phyloP scores from a whole-genome alignment of 2,329 filamentous ascomycete species.

The Fusarium sp. region DNA sequence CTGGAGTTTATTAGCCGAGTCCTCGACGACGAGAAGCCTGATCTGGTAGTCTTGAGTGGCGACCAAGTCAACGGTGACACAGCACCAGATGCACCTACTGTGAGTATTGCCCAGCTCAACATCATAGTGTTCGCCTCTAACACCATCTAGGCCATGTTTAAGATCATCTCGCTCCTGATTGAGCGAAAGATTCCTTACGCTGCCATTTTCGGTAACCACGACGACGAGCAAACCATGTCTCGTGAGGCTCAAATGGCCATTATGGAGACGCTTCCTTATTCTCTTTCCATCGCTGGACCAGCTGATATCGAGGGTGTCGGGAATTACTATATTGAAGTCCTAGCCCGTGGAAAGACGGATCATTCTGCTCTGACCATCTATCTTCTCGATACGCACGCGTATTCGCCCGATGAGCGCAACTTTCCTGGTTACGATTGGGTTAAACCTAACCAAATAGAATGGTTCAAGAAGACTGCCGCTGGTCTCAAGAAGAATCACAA shows the following conservation, averaged over 20 bases:
- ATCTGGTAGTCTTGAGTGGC: conserved; percentile 89
- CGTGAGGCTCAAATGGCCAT: conserved; percentile 85
- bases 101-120: conserved; percentile 50
- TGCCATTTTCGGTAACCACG: conserved; percentile 96
- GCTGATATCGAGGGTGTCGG: conserved; percentile 87
- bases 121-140: conserved; percentile 15
- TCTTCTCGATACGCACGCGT: conserved; percentile 90
- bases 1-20: conserved; percentile 86
- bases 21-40: conserved; percentile 91
- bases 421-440: conserved; percentile 98
- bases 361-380: conserved; percentile 96
- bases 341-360: conserved; percentile 79
- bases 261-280: conserved; percentile 87
- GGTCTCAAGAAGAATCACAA: conserved; percentile 79
- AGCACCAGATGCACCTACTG: conserved; percentile 87
- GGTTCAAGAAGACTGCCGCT: conserved; percentile 85
- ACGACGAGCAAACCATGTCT: conserved; percentile 86
- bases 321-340: conserved; percentile 92
- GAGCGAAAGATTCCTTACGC: conserved; percentile 91
- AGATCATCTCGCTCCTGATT: conserved; percentile 85
- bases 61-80: conserved; percentile 97
- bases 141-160: conserved; percentile 78
- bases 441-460: conserved; percentile 91
- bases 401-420: conserved; percentile 87
- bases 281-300: conserved; percentile 84